phyloP scores from a whole-genome alignment of 768 basidiomycete species.

The Suillus plorans region DNA sequence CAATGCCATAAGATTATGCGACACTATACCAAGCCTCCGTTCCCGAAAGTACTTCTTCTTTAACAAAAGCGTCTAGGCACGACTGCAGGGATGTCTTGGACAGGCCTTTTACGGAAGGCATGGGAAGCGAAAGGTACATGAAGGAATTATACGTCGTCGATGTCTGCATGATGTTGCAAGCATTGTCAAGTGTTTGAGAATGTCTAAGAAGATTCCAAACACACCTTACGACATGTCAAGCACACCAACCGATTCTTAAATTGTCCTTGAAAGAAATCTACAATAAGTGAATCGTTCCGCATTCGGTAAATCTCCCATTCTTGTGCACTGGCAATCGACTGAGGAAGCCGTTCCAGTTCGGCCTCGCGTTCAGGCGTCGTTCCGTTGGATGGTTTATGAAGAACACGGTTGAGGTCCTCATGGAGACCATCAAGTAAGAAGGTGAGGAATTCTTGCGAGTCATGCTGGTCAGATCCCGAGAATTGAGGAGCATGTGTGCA shows the following conservation, averaged over 20 bases:
- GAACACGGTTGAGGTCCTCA: slow-evolving; percentile 83
- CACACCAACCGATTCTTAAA: slow-evolving; percentile 90
- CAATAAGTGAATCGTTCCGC: slow-evolving; percentile 91
- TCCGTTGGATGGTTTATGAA: slow-evolving; percentile 64
- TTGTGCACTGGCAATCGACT: slow-evolving; percentile 85
- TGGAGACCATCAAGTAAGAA: slow-evolving; percentile 92
- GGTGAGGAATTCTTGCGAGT: slow-evolving; percentile 95
- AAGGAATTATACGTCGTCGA: slow-evolving; percentile 97
- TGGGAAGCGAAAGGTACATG: slow-evolving; percentile 90
- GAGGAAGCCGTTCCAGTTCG: slow-evolving; percentile 82
- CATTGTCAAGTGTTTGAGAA: slow-evolving; percentile 5
- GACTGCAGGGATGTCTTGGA: slow-evolving; percentile 67
- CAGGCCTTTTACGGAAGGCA: slow-evolving; percentile 63
- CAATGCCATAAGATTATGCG: neutral
- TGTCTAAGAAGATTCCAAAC: slow-evolving; percentile 13
- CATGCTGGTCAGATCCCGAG: slow-evolving; percentile 87
- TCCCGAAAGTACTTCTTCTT: slow-evolving; percentile 86
- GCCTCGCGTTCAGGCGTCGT: slow-evolving; percentile 80
- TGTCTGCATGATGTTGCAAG: slow-evolving; percentile 53
- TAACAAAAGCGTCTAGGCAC: slow-evolving; percentile 89
- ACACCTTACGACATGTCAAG: slow-evolving; percentile 83
- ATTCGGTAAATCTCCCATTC: slow-evolving; percentile 92
- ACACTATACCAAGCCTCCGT: slow-evolving; percentile 84
- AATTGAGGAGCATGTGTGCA: slow-evolving; percentile 70
- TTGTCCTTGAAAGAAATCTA: slow-evolving; percentile 98